Base-by-base conservation (phyloP, 1,284 basidiomycete species). In the Apiotrichum porosum region DNA sequence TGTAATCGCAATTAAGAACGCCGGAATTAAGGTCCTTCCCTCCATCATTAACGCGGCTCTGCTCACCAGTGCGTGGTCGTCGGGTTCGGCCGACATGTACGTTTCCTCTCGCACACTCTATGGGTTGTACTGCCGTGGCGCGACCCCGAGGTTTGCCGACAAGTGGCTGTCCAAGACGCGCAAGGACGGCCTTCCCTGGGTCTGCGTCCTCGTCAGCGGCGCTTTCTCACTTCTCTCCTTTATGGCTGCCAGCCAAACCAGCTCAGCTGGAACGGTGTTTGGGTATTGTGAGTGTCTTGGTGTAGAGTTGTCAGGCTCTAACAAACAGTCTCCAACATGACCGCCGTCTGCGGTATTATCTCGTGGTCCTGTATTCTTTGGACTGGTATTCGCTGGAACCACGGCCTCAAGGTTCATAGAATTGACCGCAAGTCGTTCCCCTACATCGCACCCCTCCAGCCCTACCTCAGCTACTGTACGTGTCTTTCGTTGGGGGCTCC, bases 341-440 rank as follows among this genome's bases (percentile, higher is more conserved):
- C 60, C 18, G 49, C 67, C n/a, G 58, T 58, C 18, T 77, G 79
- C 9, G 84, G 84, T 35, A 69, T 85, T 12, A 50, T 66, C 44
- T 60, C 85, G 12, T 94, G 90, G 90, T 83, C 86, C 62, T 86
- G 83, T 52, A 93, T 93, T 63, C 78, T 77, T 33, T 57, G 89
- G 43, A 87, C 85, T 8, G 90, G 90, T 69, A 69, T 88, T 48
- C 82, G 86, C 32, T 93, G 93, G 77, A 77, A 87, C 65, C 66
- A 75, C 6, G 90, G 88, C 34, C 66, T 86, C 66, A 83, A 83
- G 63, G 82, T 73, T 2, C 90, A 93, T 64, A 84, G 85, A 19
- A 62, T 53, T 34, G 47, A 54, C 45, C 28, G 66, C 62, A 40
- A 40, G 40, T 68, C 74, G 10, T 75, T 88, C 15, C 82, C 83